These are phyloP conservation scores for Hippophae gyantsensis DNA, from an alignment of 306 rosid species.

Conservation along the genomic window DNA sequence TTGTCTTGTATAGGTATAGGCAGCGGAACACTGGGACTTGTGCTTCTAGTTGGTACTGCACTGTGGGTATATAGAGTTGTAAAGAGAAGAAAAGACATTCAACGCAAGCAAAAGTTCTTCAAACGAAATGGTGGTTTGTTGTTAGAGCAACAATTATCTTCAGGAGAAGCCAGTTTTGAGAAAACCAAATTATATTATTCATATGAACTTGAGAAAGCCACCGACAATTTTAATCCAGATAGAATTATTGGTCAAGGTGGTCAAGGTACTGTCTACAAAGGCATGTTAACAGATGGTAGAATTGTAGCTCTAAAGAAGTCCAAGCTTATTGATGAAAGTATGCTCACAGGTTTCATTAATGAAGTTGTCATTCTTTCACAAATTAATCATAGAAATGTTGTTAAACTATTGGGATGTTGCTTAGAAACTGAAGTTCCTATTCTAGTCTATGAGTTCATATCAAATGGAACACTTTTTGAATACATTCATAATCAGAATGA, in stretches of 20 bases:
- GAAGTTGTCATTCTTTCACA: slow-evolving; percentile 20
- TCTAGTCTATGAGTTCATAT: slow-evolving; percentile 14
- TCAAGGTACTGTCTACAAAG: slow-evolving; percentile 23
- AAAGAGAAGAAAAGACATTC: slow-evolving; percentile 2
- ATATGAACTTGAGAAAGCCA: slow-evolving; percentile 15
- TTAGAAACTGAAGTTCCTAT: slow-evolving; percentile 18
- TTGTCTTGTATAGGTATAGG: slow-evolving; percentile 10
- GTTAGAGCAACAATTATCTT: slow-evolving; percentile 5
- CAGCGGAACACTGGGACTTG: slow-evolving; percentile 4
- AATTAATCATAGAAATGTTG: slow-evolving; percentile 16
- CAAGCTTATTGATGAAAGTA: slow-evolving; percentile 8
- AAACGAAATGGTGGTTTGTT: slow-evolving; percentile 17
- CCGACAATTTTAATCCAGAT: neutral
- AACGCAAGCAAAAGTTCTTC: slow-evolving; percentile 9
- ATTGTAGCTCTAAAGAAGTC: slow-evolving; percentile 21
- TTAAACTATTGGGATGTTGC: slow-evolving; percentile 18
- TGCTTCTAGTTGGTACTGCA: neutral
- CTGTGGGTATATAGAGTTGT: neutral
- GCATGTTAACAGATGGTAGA: slow-evolving; percentile 21
- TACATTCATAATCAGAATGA: slow-evolving; percentile 11
- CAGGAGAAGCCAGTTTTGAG: slow-evolving; percentile 11
- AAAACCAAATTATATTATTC: slow-evolving; percentile 16
- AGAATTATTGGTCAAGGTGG: slow-evolving; percentile 23
- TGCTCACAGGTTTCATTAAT: slow-evolving; percentile 10
- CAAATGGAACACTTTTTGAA: slow-evolving; percentile 6